These are phyloP conservation scores for Colletotrichum cuscutae DNA, from an alignment of 2,329 filamentous ascomycete genomes.

Conservation along the genomic window DNA sequence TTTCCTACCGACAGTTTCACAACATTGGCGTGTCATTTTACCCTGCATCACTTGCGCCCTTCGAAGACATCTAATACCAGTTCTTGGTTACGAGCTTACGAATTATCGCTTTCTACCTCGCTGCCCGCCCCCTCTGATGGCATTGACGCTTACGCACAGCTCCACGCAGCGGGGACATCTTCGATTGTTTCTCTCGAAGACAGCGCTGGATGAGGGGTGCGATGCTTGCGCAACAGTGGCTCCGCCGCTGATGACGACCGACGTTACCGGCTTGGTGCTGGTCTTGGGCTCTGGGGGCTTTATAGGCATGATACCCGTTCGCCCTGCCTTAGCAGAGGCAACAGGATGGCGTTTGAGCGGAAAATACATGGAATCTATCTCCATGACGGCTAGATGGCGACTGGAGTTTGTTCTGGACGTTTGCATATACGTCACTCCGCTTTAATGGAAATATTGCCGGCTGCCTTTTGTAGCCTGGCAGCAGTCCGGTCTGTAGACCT, in stretches of 20 bases:
- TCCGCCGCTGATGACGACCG: not conserved
- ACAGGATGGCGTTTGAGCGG: slow-evolving; percentile 25
- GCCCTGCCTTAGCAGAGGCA: not conserved
- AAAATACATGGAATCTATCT: not conserved
- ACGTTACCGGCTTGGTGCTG: slow-evolving; percentile 4
- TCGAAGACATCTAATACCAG: slow-evolving; percentile 12
- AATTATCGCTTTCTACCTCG: slow-evolving; percentile 4
- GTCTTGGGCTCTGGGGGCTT: slow-evolving; percentile 30
- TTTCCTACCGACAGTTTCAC: slow-evolving; percentile 24
- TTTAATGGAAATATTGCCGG: not conserved
- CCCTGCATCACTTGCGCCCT: slow-evolving; percentile 16
- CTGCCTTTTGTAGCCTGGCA: not conserved
- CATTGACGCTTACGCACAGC: slow-evolving; percentile 31
- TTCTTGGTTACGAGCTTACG: slow-evolving; percentile 25
- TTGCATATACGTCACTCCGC: slow-evolving; percentile 25
- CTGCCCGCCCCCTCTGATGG: slow-evolving; percentile 8
- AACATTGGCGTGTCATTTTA: slow-evolving; percentile 16
- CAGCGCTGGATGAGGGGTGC: not conserved
- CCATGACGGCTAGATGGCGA: slow-evolving; percentile 18
- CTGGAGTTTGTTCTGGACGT: slow-evolving; percentile 16
- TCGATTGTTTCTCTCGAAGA: slow-evolving; percentile 3
- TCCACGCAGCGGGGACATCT: slow-evolving; percentile 12
- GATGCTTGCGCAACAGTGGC: not conserved
- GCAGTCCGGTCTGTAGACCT: not conserved
- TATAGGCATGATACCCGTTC: slow-evolving; percentile 1